Evolutionary conservation across 1,284 basidiomycete species (phyloP).

Genomic region (Tilletia caries): DNA sequence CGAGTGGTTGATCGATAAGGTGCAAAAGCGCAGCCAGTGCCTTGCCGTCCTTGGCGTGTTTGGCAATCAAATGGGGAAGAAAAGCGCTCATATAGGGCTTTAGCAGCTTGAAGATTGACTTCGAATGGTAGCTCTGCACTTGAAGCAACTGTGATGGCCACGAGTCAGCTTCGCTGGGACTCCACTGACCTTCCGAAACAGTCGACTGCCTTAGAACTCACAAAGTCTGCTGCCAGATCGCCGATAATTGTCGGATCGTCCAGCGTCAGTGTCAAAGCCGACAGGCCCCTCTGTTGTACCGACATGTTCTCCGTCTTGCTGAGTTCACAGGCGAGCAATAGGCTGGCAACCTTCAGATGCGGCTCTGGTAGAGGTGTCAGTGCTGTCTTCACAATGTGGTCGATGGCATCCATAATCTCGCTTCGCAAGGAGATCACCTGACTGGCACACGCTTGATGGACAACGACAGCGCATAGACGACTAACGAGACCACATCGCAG

Average conservation of each 20-base stretch:
- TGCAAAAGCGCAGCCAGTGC: conserved; percentile 26
- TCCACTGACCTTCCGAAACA: conserved; percentile 26
- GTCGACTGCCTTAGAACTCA: conserved; percentile 15
- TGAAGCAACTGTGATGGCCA: conserved; percentile 29
- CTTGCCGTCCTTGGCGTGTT: not conserved
- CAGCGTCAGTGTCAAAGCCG: not conserved
- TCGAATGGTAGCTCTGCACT: conserved; percentile 34
- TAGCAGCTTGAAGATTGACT: conserved; percentile 49
- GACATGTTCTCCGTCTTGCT: not conserved
- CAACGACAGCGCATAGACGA: not conserved
- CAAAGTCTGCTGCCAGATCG: conserved; percentile 4
- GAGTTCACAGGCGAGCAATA: conserved; percentile 6
- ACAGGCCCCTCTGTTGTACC: not conserved
- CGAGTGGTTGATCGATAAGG: conserved; percentile 43
- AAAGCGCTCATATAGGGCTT: conserved; percentile 37
- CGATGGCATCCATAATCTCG: conserved; percentile 6
- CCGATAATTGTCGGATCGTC: not conserved
- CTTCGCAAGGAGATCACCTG: not conserved
- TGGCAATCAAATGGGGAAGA: conserved; percentile 32
- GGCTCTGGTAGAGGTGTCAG: not conserved
- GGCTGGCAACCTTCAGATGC: not conserved
- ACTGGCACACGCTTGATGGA: not conserved
- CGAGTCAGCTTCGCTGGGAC: not conserved
- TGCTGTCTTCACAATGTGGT: not conserved
- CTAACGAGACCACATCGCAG: too few relatives aligned